Evolutionary conservation across 805 yeast species (phyloP).

Genomic region (Limtongia smithiae): DNA sequence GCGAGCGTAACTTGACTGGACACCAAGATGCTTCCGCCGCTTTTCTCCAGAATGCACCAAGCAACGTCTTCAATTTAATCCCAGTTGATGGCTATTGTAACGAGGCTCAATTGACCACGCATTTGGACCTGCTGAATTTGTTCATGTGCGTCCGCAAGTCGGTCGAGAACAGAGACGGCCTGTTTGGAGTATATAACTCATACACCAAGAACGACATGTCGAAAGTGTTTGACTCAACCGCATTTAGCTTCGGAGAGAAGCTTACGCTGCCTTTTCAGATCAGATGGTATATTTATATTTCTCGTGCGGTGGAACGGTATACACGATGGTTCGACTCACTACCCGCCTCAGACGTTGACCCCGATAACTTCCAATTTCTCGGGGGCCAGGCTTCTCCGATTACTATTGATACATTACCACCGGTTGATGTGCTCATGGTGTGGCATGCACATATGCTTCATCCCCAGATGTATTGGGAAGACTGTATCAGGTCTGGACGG

Average conservation of each 20-base stretch:
- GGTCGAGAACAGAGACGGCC: background rate
- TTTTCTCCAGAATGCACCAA: too few relatives aligned
- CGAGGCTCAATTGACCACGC: conserved; percentile 7
- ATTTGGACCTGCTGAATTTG: conserved; percentile 4
- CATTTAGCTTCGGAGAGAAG: background rate
- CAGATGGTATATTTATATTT: conserved; percentile 2
- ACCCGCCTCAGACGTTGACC: background rate
- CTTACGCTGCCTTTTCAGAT: background rate
- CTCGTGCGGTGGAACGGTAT: conserved; percentile 5
- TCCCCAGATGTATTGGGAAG: conserved; percentile 24
- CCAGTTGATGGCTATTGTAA: conserved; percentile 1
- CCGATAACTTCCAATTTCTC: background rate
- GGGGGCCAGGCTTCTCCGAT: background rate
- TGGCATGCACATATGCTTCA: conserved; percentile 30
- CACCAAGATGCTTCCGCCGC: too few relatives aligned
- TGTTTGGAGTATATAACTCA: background rate
- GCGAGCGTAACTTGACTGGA: too few relatives aligned
- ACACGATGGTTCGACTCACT: background rate
- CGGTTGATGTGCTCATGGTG: conserved; percentile 29
- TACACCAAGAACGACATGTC: conserved; percentile 1
- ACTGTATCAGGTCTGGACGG: conserved; percentile 7
- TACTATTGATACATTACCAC: conserved; percentile 16
- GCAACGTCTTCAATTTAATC: background rate
- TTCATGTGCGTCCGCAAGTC: conserved; percentile 1
- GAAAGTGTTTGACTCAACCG: background rate